phyloP scores from a whole-genome alignment of 2,329 filamentous ascomycete genomes.

The Didymella sp. region DNA sequence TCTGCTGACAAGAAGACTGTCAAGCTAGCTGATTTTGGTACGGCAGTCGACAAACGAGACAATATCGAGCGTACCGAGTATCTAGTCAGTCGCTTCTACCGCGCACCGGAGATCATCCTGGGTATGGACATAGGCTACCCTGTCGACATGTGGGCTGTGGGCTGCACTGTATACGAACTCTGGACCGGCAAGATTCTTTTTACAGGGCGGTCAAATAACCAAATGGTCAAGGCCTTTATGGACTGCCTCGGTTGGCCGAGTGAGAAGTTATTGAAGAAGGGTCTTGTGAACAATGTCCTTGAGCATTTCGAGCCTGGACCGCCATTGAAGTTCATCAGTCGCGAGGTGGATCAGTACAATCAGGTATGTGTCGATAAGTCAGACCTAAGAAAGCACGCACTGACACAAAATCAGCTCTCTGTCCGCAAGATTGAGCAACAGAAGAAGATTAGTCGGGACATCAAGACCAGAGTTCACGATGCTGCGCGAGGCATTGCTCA shows the following conservation, averaged over 20 bases:
- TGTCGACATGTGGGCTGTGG: slow-evolving; percentile 97
- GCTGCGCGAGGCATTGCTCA: slow-evolving; percentile 77
- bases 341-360: slow-evolving; percentile 67
- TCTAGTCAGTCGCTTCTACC: slow-evolving; percentile 95
- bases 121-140: slow-evolving; percentile 95
- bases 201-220: slow-evolving; percentile 93
- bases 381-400: background rate
- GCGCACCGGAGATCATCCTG: slow-evolving; percentile 94
- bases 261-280: slow-evolving; percentile 84
- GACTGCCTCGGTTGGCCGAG: slow-evolving; percentile 93
- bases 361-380: slow-evolving; percentile 28
- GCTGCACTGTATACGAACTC: slow-evolving; percentile 94
- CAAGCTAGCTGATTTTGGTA: slow-evolving; percentile 96
- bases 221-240: slow-evolving; percentile 97
- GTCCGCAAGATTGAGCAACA: slow-evolving; percentile 70
- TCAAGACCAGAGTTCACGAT: slow-evolving; percentile 77
- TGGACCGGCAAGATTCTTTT: slow-evolving; percentile 98
- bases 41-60: slow-evolving; percentile 89
- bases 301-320: slow-evolving; percentile 61
- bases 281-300: slow-evolving; percentile 71
- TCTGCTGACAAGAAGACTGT: slow-evolving; percentile 67
- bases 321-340: slow-evolving; percentile 83
- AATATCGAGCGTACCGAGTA: slow-evolving; percentile 88
- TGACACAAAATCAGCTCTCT: slow-evolving; percentile 61
- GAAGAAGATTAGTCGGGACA: slow-evolving; percentile 68